These are phyloP conservation scores for Cryptococcus sp. DNA, from an alignment of 1,284 basidiomycete genomes.

Conservation along the genomic window DNA sequence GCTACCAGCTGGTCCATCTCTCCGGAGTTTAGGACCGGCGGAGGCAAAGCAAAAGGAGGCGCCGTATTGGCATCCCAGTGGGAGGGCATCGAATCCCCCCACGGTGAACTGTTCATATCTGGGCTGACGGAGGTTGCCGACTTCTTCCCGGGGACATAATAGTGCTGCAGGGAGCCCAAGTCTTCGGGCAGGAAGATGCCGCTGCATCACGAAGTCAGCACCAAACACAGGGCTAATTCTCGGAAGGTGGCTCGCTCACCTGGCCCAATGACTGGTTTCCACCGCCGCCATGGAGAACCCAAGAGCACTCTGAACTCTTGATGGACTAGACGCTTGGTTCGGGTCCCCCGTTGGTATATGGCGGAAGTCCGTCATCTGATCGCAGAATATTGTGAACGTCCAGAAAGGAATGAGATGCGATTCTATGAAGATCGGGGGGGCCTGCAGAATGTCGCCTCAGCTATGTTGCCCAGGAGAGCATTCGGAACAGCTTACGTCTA, in stretches of 20 bases:
- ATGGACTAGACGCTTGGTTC: not conserved
- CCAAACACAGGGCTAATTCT: too few species aligned
- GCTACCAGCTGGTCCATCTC: constrained; percentile 9
- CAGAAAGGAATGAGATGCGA: constrained; percentile 20
- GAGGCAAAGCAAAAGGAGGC: constrained; percentile 5
- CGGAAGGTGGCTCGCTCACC: constrained; percentile 11
- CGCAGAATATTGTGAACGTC: constrained; percentile 8
- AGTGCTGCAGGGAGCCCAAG: too few species aligned
- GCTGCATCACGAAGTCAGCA: too few species aligned
- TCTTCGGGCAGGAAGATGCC: too few species aligned
- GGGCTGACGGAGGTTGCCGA: too few species aligned
- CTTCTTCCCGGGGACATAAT: too few species aligned
- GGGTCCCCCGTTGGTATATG: not conserved
- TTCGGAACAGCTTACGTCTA: too few species aligned
- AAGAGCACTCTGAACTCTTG: constrained; percentile 8
- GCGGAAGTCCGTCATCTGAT: not conserved
- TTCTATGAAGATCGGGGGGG: not conserved
- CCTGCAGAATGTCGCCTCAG: not conserved
- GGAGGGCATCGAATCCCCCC: too few species aligned
- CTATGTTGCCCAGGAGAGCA: not conserved
- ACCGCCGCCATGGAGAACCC: constrained; percentile 16
- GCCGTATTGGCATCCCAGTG: too few species aligned
- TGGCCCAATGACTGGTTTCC: constrained; percentile 19
- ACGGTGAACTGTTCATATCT: too few species aligned
- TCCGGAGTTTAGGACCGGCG: constrained; percentile 2